These are phyloP conservation scores for Bonia amplexicaulis DNA, from an alignment of 176 grass and related monocot species.

Conservation along the genomic window DNA sequence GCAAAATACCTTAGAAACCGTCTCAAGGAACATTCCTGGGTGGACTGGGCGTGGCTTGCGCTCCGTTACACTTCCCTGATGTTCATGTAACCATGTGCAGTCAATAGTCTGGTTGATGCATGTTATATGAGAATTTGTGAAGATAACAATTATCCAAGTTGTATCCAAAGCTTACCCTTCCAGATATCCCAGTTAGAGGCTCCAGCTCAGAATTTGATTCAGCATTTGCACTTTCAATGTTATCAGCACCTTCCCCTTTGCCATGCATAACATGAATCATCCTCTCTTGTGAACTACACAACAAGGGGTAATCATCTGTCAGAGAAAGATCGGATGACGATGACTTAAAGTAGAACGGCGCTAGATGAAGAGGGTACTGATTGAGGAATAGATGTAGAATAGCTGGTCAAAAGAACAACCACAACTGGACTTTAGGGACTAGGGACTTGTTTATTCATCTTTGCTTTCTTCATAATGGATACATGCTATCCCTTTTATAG, in stretches of 20 bases:
- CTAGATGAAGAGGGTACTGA: no score
- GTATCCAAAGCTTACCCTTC: conserved; percentile 55
- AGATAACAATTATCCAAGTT: background rate
- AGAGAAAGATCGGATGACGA: no score
- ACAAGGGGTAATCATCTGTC: no score
- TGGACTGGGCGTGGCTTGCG: conserved; percentile 71
- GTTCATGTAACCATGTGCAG: background rate
- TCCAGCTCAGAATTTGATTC: conserved; percentile 30
- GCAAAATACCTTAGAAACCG: conserved; percentile 67
- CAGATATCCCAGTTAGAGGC: conserved; percentile 46
- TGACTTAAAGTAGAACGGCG: no score
- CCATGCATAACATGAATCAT: conserved; percentile 90
- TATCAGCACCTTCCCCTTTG: conserved; percentile 75
- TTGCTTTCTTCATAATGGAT: no score
- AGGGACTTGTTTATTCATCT: no score
- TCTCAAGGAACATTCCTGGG: conserved; percentile 96
- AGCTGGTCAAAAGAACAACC: no score
- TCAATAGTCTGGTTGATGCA: background rate
- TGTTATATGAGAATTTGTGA: background rate
- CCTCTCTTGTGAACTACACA: background rate
- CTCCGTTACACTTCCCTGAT: conserved; percentile 61
- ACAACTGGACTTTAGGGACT: no score
- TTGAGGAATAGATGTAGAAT: no score
- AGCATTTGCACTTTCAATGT: conserved; percentile 24
- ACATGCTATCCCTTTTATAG: no score